Conservation (phyloP, 257 asterid genomes). For the Penstemon davidsonii region DNA sequence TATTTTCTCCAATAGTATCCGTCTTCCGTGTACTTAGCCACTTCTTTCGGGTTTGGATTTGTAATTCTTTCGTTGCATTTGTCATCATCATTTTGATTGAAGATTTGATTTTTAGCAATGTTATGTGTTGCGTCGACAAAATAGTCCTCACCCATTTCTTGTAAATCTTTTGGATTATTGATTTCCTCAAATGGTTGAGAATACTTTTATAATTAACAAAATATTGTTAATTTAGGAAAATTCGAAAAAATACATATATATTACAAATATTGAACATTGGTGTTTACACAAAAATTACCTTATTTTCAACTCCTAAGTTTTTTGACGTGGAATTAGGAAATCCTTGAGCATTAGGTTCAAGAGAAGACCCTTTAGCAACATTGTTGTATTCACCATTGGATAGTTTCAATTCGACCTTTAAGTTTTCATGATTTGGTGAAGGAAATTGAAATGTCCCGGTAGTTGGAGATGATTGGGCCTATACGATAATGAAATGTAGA, state of each 20-base stretch:
- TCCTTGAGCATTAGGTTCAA: conserved; percentile 21
- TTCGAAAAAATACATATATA: background rate
- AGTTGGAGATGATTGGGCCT: conserved; percentile 66
- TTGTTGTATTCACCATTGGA: too few relatives aligned
- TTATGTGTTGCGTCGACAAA: background rate
- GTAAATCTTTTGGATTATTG: conserved; percentile 28
- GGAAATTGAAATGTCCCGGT: conserved; percentile 59
- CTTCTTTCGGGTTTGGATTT: conserved; percentile 26
- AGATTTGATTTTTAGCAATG: conserved; percentile 10
- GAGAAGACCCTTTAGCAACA: too few relatives aligned
- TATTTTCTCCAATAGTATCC: conserved; percentile 80
- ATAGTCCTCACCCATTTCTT: conserved; percentile 24
- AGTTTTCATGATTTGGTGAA: conserved; percentile 30
- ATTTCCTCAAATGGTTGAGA: conserved; percentile 34
- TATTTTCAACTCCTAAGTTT: conserved; percentile 8
- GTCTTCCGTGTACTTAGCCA: conserved; percentile 45
- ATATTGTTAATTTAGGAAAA: background rate
- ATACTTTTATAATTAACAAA: background rate
- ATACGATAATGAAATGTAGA: too few relatives aligned
- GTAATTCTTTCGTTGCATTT: conserved; percentile 26
- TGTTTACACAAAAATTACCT: conserved; percentile 25
- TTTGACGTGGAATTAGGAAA: conserved; percentile 3
- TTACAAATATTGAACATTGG: too few relatives aligned
- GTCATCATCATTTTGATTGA: conserved; percentile 21
- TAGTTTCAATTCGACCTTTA: conserved; percentile 27